phyloP scores from a whole-genome alignment of 306 rosid genomes.

The peach (Prunus persica) region DNA sequence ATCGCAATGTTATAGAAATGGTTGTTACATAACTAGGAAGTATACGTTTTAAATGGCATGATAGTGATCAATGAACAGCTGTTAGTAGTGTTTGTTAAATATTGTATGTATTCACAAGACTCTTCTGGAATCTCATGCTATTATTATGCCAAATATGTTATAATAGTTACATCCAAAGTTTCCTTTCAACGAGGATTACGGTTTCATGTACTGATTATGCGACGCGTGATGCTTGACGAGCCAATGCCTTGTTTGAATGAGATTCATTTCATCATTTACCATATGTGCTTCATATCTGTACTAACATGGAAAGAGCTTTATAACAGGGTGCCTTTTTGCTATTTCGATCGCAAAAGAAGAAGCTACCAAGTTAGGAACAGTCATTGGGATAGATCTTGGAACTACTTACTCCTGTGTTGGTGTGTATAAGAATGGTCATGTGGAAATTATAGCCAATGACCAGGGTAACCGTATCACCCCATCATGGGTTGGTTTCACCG shows the following conservation, averaged over 20 bases:
- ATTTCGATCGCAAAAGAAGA: slow-evolving; percentile 88
- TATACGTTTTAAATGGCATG: neutral
- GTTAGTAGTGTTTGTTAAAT: neutral
- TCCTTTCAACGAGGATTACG: neutral
- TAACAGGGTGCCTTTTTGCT: slow-evolving; percentile 70
- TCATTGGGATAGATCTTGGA: slow-evolving; percentile 95
- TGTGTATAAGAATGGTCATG: slow-evolving; percentile 94
- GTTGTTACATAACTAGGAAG: neutral
- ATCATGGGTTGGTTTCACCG: slow-evolving; percentile 92
- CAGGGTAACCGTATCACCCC: slow-evolving; percentile 99
- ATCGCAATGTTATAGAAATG: neutral
- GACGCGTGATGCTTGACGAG: neutral
- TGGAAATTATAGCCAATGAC: slow-evolving; percentile 97
- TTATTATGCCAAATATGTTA: neutral
- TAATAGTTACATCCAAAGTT: neutral
- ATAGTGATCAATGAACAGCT: neutral
- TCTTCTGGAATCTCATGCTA: neutral
- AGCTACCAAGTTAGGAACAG: slow-evolving; percentile 84
- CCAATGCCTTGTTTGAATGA: neutral
- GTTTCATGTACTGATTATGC: neutral
- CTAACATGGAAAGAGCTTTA: slow-evolving; percentile 22
- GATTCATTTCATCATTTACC: neutral
- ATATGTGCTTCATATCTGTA: neutral
- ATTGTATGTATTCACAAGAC: neutral
- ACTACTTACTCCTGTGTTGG: slow-evolving; percentile 98